Conservation (phyloP, 257 asterid genomes). For the Primulina tabacum region DNA sequence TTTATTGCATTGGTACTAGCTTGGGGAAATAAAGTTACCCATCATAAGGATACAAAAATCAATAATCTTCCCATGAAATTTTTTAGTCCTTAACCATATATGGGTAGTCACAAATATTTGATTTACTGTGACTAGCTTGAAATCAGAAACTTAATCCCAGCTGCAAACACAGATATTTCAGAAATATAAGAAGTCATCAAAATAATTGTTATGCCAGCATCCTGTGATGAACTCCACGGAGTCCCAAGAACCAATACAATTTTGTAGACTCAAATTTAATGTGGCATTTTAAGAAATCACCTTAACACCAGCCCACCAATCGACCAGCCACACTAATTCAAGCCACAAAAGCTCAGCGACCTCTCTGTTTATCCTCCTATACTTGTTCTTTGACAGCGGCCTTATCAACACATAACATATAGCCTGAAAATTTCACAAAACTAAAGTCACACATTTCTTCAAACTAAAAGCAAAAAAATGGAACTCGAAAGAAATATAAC, state of each 20-base stretch:
- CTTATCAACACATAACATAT: constrained; percentile 58
- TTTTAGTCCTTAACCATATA: not conserved
- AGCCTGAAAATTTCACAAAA: constrained; percentile 46
- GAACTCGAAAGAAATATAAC: not conserved
- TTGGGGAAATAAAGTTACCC: not conserved
- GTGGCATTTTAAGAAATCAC: constrained; percentile 33
- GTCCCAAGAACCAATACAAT: not conserved
- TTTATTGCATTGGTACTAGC: not conserved
- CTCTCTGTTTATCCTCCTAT: constrained; percentile 75
- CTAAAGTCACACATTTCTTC: not conserved
- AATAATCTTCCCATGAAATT: too few species aligned
- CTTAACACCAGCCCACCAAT: constrained; percentile 99
- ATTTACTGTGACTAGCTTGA: too few species aligned
- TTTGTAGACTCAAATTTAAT: not conserved
- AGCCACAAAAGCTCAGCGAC: constrained; percentile 84
- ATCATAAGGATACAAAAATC: not conserved
- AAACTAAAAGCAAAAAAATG: constrained; percentile 14
- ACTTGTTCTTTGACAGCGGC: constrained; percentile 74
- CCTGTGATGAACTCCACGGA: not conserved
- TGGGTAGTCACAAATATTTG: not conserved
- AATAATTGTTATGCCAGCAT: not conserved
- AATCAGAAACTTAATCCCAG: not conserved
- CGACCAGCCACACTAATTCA: constrained; percentile 91
- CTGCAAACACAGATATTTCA: not conserved
- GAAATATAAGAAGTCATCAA: not conserved